Evolutionary conservation across 2,329 filamentous ascomycete genomes (phyloP), one percentile per base, ranked within the genome.

Genomic region (Fusarium transvaalense): DNA sequence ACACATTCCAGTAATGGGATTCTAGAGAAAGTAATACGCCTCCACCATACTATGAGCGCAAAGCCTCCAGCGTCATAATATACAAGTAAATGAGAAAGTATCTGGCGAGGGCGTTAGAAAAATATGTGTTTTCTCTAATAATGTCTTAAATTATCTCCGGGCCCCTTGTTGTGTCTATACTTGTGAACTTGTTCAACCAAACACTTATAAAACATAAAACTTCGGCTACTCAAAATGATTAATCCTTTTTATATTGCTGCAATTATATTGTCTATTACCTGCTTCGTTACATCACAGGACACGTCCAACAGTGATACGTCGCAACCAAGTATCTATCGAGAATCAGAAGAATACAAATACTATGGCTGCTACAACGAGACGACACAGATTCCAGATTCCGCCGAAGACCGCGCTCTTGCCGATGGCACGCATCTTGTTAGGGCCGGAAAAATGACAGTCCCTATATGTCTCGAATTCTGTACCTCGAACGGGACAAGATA

Each of bases 331-430:
- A 75, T 82, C 68, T 83, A 80, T 75, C 75, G 74, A 48, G 72
- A 71, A 38, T 76, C 77, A 8, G 65, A 71, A 31, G 74, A 71
- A 43, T 88, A 87, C 77, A 65, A 56, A 17, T 88, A 88, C 76
- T 74, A 77, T n/a, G 87, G 87, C 57, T 89, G 87, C 78, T 88
- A 78, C 78, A 86, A 87, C 69, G 87, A 89, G 73, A 88, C 86
- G 3, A 82, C 80, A n/a, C 78, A 78, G 38, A 72, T 85, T 15
- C 63, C 76, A 15, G 76, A 77, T 62, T 80, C 84, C 6, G 78
- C 78, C 29, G 46, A 74, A 62, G 48, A 82, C 80, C 71, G 85
- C 81, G 85, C 86, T 17, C 78, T 89, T 6, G 68, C 76, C 21
- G 81, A 78, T 45, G 82, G 83, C 46, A 74, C 72, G 46, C 79